Base-by-base conservation (phyloP, 192 early-diverging fungal species). In the Gamsiella multidivaricata region DNA sequence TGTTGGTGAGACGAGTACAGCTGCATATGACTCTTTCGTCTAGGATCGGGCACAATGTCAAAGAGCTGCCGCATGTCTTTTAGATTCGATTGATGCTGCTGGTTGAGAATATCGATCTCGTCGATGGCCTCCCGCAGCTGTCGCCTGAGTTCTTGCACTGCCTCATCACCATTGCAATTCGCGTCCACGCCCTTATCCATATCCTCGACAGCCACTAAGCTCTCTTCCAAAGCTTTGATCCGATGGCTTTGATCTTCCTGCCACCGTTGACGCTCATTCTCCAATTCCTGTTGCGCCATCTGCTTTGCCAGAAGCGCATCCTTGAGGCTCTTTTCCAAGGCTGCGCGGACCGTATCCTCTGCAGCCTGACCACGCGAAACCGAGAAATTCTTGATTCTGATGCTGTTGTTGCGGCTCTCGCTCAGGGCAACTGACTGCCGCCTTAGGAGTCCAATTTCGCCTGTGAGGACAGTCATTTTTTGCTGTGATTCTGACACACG, bases 221-320 rank as follows among this genome's bases (percentile, higher is more conserved):
- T 81, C 56, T 72, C 61, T 18, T 81, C 72, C 28, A 81, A 34
- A 0, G 65, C 61, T 22, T 61, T 53, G 50, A 74, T 74, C 15
- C 63, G 65, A 29, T 72, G 61, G 18, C 53, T 55, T 32, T 81
- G 70, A 34, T 69, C 70, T 2, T 67, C 72, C 18, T 81, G 70
- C 65, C 71, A 70, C 4, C 39, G 56, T 25, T 74, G 70, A 15
- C 70, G 59, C 45, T 81, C 80, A 37, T 74, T 73, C 26, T 81
- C 80, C 5, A 74, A 55, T 37, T 74, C 70, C 54, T 61, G 61
- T 26, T 57, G 65, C 0, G 72, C 61, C 56, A 67, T 67, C n/a
- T 76, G 72, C 32, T 72, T 81, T 10, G 74, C 80, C 29, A 81
- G 29, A 29, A 81, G 34, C 2, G 80, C 80, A 31, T 81, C 80